Base-by-base conservation (phyloP, 2,329 filamentous ascomycete species). In the Sordariomycetes sp. region DNA sequence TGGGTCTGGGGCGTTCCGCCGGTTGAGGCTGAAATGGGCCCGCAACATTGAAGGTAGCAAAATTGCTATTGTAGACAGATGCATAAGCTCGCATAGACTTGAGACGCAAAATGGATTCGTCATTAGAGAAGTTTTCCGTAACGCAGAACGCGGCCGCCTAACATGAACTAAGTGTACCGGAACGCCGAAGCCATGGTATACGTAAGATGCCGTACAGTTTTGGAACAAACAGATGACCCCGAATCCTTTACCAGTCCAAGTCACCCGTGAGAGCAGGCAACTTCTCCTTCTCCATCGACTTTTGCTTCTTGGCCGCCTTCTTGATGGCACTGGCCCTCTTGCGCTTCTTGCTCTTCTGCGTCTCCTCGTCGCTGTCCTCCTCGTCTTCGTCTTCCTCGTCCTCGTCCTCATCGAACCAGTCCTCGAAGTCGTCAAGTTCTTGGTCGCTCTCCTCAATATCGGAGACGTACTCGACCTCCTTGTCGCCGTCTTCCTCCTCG, bases 381-480 rank as follows among this genome's bases (percentile, higher is more conserved):
- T 75, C 73, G n/a, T 73, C 66, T 6, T 69, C 66, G 7, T 68
- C 69, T 3, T 71, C 71, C 2, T 70, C 70, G 5, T 70, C 71
- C 6, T 62, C 64, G 12, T 76, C 82, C 40, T 78, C 86, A 46
- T 81, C 87, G 32, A 95, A 68, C 90, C 90, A 96, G 52, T 96
- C 90, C 58, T 96, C 85, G 33, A 96, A 74, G 51, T 87, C 83
- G 34, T 72, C 77, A 15, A 86, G 63, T 45, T 86, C 84, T 37
- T 86, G 82, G 40, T 88, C 84, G 44, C 82, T 83, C 52, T 85
- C 86, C 30, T 88, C 88, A 37, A 94, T 63, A 55, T 95, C 92
- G 51, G 84, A 90, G 38, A 96, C 86, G 50, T 95, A 96, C 64
- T 96, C 87, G 30, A 96, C 82, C 39, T 82, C 74, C 30, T 78